Percentiles rank a stretch among this genome's conserved stretches.
These are phyloP conservation scores for Trichosporon sp. DNA, from an alignment of 1,284 basidiomycete genomes.

Conservation along the genomic window DNA sequence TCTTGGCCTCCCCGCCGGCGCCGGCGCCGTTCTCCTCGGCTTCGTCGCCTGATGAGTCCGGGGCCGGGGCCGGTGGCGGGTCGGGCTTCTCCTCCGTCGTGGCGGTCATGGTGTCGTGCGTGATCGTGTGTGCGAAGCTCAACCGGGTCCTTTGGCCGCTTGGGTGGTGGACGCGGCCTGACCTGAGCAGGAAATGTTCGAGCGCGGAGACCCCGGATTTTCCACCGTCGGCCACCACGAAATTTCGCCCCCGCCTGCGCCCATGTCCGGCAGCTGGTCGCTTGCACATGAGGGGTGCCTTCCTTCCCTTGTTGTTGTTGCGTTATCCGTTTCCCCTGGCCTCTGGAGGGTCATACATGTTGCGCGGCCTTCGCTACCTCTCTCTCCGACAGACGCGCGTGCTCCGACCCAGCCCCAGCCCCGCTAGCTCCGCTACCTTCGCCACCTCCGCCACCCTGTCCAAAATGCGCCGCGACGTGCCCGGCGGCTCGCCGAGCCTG, in stretches of 20 bases:
- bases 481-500: slow-evolving; percentile 5
- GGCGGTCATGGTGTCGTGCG: neutral
- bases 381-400: no score
- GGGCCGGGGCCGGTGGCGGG: neutral
- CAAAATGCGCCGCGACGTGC: neutral
- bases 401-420: neutral
- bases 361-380: neutral
- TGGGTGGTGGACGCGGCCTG: neutral
- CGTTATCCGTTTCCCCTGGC: neutral
- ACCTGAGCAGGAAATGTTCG: neutral
- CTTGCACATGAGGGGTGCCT: no score
- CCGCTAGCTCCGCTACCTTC: neutral
- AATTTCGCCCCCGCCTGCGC: neutral
- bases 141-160: neutral
- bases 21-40: neutral
- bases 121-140: neutral
- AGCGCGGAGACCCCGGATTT: neutral
- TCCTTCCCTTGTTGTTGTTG: neutral
- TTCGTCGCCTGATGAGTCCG: neutral
- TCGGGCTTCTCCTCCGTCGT: neutral
- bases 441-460: neutral
- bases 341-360: neutral
- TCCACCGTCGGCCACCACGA: neutral
- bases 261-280: neutral
- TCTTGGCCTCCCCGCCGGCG: neutral